A percentile compares a stretch with the other conserved stretches of the same genome.
Conservation (phyloP, 1,284 basidiomycete genomes). For the Schizophyllum amplum region DNA sequence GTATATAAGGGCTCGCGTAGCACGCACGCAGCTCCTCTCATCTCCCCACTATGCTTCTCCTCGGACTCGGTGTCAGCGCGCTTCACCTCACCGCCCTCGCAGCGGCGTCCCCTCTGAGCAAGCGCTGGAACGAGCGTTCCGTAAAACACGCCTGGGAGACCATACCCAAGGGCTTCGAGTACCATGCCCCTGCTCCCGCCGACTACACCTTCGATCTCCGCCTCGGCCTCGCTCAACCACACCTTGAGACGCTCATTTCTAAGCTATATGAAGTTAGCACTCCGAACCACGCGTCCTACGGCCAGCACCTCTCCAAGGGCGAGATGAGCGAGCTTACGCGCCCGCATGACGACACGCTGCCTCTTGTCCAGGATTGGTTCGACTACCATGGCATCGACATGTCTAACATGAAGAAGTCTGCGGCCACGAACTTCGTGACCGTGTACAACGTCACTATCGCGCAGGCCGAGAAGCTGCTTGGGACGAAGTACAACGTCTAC, state of each 20-base stretch:
- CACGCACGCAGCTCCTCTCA: not conserved
- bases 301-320: conserved; percentile 39
- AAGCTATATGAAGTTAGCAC: conserved; percentile 39
- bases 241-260: conserved; percentile 28
- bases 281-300: conserved; percentile 31
- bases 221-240: conserved; percentile 33
- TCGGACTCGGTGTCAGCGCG: conserved; percentile 10
- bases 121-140: conserved; percentile 30
- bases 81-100: conserved; percentile 10
- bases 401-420: conserved; percentile 3
- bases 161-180: conserved; percentile 30
- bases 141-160: conserved; percentile 35
- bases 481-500: conserved; percentile 33
- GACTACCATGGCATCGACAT: conserved; percentile 29
- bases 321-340: conserved; percentile 38
- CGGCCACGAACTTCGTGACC: conserved; percentile 8
- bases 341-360: conserved; percentile 32
- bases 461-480: conserved; percentile 36
- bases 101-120: conserved; percentile 16
- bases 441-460: conserved; percentile 33
- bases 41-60: conserved; percentile 10
- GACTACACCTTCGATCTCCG: conserved; percentile 31
- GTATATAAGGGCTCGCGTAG: not conserved
- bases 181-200: conserved; percentile 25
- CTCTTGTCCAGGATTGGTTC: conserved; percentile 39